Base-by-base conservation (phyloP, 768 basidiomycete genomes). In the Leucocoprinus sp. region DNA sequence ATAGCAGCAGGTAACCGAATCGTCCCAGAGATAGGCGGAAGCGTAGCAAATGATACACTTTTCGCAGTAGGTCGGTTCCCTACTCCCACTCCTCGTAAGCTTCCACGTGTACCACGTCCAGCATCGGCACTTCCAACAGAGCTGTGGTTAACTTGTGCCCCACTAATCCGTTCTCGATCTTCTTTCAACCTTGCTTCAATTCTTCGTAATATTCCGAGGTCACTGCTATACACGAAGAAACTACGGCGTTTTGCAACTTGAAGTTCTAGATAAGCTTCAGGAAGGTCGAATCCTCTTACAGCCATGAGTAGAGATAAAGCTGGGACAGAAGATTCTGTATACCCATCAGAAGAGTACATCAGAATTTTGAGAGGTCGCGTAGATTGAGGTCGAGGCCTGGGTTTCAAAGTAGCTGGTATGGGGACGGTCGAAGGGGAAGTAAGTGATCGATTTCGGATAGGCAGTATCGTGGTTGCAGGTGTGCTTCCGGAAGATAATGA, bases 231-330 rank as follows among this genome's bases (percentile, higher is more conserved):
- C 42, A 97, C 89, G 54, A 95, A 98, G 67, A 98, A 98, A 51
- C 82, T 85, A 42, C 95, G 65, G 42, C 75, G 69, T 59, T 84
- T 84, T 46, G 69, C 73, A 33, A 84, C 80, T 64, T 98, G 95
- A 52, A 98, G 74, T 59, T 91, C 83, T 24, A 97, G 69, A 66
- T 95, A 97, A 5, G 93, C 95, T 59, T 93, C 90, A 7, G 93
- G 89, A 6, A 96, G 74, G 39, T 70, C 64, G 27, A 85, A 64
- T 15, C 68, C 66, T 45, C 75, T 76, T 42, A 81, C 65, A 19
- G 77, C 78, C 93, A 98, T 97, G 51, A 96, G 68, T 41, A 95
- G 76, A 52, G 80, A 79, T 43, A 97, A 70, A 17, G 92, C 93
- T 42, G 91, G 80, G 5, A 93, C 80, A 19, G 84, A 86, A 8